Evolutionary conservation across 257 asterid species (phyloP).

Genomic region (Forsythia suspensa): DNA sequence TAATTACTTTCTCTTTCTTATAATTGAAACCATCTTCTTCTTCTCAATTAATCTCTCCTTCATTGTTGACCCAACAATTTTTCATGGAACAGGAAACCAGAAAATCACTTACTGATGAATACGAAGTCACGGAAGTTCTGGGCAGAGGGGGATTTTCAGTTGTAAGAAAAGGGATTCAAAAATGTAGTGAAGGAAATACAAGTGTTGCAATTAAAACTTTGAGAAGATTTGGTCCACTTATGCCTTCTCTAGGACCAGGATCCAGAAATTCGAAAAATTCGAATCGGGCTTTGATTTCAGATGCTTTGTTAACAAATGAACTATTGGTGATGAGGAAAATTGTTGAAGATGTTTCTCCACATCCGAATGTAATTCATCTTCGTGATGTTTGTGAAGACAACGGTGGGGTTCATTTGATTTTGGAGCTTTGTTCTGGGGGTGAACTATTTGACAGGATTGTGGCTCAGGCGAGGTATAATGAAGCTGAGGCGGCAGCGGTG

Average conservation of each 20-base stretch:
- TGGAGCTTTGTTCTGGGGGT: conserved; percentile 81
- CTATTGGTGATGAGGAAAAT: conserved; percentile 75
- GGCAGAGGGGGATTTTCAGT: conserved; percentile 91
- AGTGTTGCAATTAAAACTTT: conserved; percentile 78
- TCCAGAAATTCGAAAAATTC: conserved; percentile 10
- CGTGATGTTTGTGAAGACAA: conserved; percentile 68
- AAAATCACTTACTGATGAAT: conserved; percentile 55
- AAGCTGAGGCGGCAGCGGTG: conserved; percentile 71
- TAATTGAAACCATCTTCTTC: conserved; percentile 25
- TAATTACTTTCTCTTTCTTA: conserved; percentile 22
- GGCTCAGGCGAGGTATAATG: conserved; percentile 61
- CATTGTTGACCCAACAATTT: background rate
- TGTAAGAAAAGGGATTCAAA: conserved; percentile 58
- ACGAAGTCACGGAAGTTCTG: conserved; percentile 60
- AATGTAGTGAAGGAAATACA: conserved; percentile 23
- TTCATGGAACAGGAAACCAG: conserved; percentile 50
- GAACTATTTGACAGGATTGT: conserved; percentile 84
- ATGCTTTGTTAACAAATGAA: conserved; percentile 67
- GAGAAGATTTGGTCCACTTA: conserved; percentile 44
- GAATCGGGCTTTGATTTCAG: conserved; percentile 57
- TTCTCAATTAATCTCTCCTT: too few species aligned
- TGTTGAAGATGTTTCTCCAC: conserved; percentile 86
- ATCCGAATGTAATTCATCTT: conserved; percentile 76
- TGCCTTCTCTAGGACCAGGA: conserved; percentile 7
- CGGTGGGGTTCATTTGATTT: conserved; percentile 61